Percentiles rank a stretch among this genome's conserved stretches.
Conservation (phyloP, 345 rosid species). For the Jatropha curcas region DNA sequence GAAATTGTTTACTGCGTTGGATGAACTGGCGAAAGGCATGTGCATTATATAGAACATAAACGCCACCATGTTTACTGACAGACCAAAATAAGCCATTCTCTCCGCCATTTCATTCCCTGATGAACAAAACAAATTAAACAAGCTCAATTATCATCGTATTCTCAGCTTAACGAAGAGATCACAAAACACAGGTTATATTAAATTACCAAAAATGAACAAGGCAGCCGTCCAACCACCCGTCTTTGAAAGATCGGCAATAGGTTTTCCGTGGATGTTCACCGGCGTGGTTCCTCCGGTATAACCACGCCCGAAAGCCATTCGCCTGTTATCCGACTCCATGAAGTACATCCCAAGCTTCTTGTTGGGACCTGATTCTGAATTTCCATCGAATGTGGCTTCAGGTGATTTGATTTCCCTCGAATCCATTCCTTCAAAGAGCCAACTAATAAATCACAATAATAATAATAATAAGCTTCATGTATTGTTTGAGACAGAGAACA, state of each 20-base stretch:
- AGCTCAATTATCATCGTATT: too few relatives aligned
- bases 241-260: constrained; percentile 72
- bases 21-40: constrained; percentile 73
- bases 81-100: constrained; percentile 92
- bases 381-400: constrained; percentile 29
- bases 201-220: constrained; percentile 78
- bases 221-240: constrained; percentile 96
- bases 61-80: constrained; percentile 92
- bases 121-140: too few relatives aligned
- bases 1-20: constrained; percentile 85
- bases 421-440: constrained; percentile 36
- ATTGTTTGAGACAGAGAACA: too few relatives aligned
- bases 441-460: too few relatives aligned
- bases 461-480: too few relatives aligned
- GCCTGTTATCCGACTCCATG: constrained; percentile 78
- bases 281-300: constrained; percentile 86
- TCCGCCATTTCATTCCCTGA: constrained; percentile 98
- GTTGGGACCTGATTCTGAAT: constrained; percentile 37
- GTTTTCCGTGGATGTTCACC: constrained; percentile 76
- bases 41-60: constrained; percentile 94
- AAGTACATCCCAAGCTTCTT: constrained; percentile 70
- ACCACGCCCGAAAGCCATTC: constrained; percentile 76
- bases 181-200: not conserved
- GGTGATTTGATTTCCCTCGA: constrained; percentile 64
- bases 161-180: too few relatives aligned